Conservation (phyloP, 2,329 filamentous ascomycete species). For the Gliomastix tumulicola region DNA sequence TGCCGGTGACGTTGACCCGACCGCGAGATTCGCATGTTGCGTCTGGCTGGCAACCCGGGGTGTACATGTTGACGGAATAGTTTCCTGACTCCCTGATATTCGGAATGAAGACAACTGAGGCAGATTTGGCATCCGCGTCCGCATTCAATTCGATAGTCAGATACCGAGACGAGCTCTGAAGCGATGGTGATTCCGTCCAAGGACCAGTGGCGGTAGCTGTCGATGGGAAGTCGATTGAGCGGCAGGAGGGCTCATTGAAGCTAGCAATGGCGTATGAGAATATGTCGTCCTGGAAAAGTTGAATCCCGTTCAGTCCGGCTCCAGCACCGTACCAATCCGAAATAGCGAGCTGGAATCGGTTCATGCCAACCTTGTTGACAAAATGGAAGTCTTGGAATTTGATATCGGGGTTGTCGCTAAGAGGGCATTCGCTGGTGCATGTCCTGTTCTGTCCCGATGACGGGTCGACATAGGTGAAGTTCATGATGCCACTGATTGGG, state of each 20-base stretch:
- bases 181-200: conserved; percentile 65
- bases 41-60: conserved; percentile 82
- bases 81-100: conserved; percentile 85
- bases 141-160: conserved; percentile 59
- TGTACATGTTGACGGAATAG: conserved; percentile 87
- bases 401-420: conserved; percentile 61
- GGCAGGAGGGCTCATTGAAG: conserved; percentile 86
- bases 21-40: conserved; percentile 70
- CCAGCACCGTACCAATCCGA: conserved; percentile 81
- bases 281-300: conserved; percentile 81
- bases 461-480: conserved; percentile 83
- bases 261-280: conserved; percentile 76
- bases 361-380: conserved; percentile 83
- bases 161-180: conserved; percentile 67
- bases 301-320: conserved; percentile 77
- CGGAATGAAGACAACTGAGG: conserved; percentile 71
- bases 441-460: conserved; percentile 56
- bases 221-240: conserved; percentile 53
- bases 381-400: conserved; percentile 86
- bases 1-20: conserved; percentile 72
- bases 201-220: conserved; percentile 63
- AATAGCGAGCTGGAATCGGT: conserved; percentile 76
- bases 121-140: conserved; percentile 48
- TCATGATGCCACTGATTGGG: conserved; percentile 89
- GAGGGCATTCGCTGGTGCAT: conserved; percentile 80